These are phyloP conservation scores for Arthrobotrys megalospora DNA, from an alignment of 2,329 filamentous ascomycete species.

Conservation along the genomic window DNA sequence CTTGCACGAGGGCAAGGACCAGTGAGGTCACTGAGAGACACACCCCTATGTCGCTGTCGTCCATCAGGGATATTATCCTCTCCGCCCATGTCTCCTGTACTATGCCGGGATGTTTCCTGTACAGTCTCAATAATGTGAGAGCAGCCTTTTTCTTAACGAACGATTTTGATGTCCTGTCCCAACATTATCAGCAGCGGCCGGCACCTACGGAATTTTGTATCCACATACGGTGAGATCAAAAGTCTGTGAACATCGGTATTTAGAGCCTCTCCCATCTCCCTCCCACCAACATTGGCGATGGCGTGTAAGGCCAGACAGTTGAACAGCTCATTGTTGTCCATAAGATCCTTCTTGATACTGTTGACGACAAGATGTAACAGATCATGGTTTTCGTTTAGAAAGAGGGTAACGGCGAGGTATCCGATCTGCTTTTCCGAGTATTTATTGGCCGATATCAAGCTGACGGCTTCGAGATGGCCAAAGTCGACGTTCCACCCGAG, in stretches of 20 bases:
- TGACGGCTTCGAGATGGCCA: conserved; percentile 97
- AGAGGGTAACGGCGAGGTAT: conserved; percentile 96
- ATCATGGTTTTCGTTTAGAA: conserved; percentile 97
- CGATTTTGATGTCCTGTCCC: conserved; percentile 81
- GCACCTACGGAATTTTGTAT: background rate
- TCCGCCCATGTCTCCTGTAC: conserved; percentile 98
- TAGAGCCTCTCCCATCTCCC: conserved; percentile 96
- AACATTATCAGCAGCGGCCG: conserved; percentile 39
- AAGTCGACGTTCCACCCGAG: conserved; percentile 99
- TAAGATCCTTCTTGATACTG: conserved; percentile 94
- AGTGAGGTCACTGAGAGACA: conserved; percentile 95
- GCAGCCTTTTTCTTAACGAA: conserved; percentile 99
- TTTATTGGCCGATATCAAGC: conserved; percentile 94
- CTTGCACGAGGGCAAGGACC: conserved; percentile 93
- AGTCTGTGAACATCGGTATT: conserved; percentile 92
- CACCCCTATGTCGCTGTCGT: conserved; percentile 93
- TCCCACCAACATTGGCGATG: conserved; percentile 95
- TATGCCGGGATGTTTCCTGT: conserved; percentile 93
- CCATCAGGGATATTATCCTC: conserved; percentile 98
- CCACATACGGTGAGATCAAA: conserved; percentile 88
- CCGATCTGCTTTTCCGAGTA: conserved; percentile 99
- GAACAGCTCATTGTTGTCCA: conserved; percentile 96
- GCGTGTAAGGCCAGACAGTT: conserved; percentile 97
- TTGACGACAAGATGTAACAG: conserved; percentile 96
- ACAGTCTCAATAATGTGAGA: conserved; percentile 89